Conservation (phyloP, 192 early-diverging fungal genomes). For the Spinellus fusiger region DNA sequence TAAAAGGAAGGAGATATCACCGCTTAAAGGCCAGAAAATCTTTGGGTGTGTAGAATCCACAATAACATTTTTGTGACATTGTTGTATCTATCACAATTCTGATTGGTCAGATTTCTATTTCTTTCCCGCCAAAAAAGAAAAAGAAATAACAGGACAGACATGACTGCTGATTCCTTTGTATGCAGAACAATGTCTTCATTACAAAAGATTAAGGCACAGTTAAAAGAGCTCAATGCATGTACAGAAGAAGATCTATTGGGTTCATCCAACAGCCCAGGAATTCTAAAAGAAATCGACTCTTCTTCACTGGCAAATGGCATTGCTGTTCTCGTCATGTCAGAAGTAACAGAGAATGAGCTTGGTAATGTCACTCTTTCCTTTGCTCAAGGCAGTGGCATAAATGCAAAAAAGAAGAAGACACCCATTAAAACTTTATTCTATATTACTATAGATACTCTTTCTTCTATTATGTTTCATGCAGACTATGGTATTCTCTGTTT, state of each 20-base stretch:
- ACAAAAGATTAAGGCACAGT: not conserved
- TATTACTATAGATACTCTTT: not conserved
- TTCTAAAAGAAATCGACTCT: not conserved
- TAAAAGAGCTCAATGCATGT: constrained; percentile 15
- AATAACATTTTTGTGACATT: no score
- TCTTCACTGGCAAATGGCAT: constrained; percentile 14
- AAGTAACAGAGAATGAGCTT: constrained; percentile 20
- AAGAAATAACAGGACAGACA: no score
- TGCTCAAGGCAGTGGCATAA: no score
- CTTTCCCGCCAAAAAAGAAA: no score
- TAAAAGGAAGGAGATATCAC: no score
- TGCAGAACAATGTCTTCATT: constrained; percentile 12
- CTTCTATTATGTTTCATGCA: not conserved
- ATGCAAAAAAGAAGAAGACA: not conserved
- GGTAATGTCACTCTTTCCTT: constrained; percentile 7
- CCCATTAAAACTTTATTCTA: not conserved
- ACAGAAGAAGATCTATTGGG: not conserved
- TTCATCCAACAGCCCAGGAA: not conserved
- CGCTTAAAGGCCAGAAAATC: no score
- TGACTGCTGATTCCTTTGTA: no score
- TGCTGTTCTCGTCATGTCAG: constrained; percentile 9
- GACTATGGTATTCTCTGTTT: not conserved
- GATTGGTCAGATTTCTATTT: no score
- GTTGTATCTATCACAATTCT: no score
- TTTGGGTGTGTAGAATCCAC: no score